Evolutionary conservation across 2,329 filamentous ascomycete genomes (phyloP).

Genomic region (Aspergillus clavatus): DNA sequence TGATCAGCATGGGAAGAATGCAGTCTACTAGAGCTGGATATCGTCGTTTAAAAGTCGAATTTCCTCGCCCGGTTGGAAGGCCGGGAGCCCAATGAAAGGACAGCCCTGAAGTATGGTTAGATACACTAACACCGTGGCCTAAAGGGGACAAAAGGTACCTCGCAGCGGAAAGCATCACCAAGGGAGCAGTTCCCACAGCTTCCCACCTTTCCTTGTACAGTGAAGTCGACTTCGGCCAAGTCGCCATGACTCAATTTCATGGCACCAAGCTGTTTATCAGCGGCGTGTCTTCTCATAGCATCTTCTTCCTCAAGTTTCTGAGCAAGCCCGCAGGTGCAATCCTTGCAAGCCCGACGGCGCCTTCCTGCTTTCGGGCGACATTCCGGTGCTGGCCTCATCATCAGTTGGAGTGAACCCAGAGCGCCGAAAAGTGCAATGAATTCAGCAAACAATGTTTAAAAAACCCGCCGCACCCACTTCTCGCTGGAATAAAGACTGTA

Average conservation of each 20-base stretch:
- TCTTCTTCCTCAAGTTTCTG: slow-evolving; percentile 85
- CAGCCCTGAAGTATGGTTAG: slow-evolving; percentile 41
- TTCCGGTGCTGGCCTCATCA: slow-evolving; percentile 59
- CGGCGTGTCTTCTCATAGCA: slow-evolving; percentile 57
- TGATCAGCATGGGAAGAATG: too few species aligned
- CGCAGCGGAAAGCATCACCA: slow-evolving; percentile 80
- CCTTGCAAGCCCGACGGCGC: slow-evolving; percentile 90
- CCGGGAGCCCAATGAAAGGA: slow-evolving; percentile 85
- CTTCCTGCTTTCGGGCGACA: slow-evolving; percentile 77
- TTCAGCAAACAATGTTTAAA: too few species aligned
- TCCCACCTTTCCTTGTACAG: slow-evolving; percentile 92
- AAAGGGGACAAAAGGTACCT: slow-evolving; percentile 19
- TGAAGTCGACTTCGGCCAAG: slow-evolving; percentile 84
- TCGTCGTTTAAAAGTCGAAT: slow-evolving; percentile 81
- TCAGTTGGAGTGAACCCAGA: slow-evolving; percentile 10
- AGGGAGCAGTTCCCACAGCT: slow-evolving; percentile 92
- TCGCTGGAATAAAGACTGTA: not conserved
- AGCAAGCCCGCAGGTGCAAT: slow-evolving; percentile 92
- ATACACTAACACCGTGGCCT: not conserved
- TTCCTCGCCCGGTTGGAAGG: slow-evolving; percentile 96
- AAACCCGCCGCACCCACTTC: too few species aligned
- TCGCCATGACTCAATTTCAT: slow-evolving; percentile 70
- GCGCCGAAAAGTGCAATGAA: slow-evolving; percentile 5
- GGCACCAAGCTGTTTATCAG: slow-evolving; percentile 53
- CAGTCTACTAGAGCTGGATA: slow-evolving; percentile 70